A percentile compares a stretch with the other conserved stretches of the same genome.
phyloP scores from a whole-genome alignment of 208 protist genomes.

The Acanthamoeba lugdunensis region DNA sequence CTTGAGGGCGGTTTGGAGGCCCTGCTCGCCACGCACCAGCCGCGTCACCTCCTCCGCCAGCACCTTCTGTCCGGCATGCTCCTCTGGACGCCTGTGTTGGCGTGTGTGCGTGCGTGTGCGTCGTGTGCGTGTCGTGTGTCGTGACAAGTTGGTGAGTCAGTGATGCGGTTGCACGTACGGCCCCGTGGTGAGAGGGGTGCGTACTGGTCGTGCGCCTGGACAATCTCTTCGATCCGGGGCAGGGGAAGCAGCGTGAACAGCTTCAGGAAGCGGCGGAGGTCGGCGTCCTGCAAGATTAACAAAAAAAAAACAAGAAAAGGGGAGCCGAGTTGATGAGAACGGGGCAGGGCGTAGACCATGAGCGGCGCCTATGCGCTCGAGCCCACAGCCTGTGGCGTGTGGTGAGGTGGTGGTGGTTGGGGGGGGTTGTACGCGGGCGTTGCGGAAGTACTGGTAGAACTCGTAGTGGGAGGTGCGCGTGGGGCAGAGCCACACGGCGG shows the following conservation, averaged over 20 bases:
- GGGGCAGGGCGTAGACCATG: no score
- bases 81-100: background rate
- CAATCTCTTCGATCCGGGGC: background rate
- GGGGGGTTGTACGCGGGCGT: background rate
- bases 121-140: no score
- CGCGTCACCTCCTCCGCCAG: conserved; percentile 9
- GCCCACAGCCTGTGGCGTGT: no score
- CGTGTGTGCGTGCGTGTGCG: background rate
- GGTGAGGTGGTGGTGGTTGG: no score
- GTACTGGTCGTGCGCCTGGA: background rate
- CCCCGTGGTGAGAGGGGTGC: background rate
- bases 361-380: no score
- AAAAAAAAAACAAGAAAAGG: background rate
- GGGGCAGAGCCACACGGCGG: conserved; percentile 76
- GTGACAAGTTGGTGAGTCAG: background rate
- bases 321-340: background rate
- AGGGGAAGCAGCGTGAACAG: conserved; percentile 17
- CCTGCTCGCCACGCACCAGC: background rate
- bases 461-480: conserved; percentile 38
- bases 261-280: background rate
- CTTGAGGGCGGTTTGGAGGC: background rate
- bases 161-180: background rate
- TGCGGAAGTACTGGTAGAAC: conserved; percentile 47
- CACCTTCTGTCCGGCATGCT: background rate
- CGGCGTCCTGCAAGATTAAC: background rate